Evolutionary conservation across 108 stramenopile species (phyloP), one percentile per base, ranked within the genome.

Genomic region (Cylindrotheca fusiformis): DNA sequence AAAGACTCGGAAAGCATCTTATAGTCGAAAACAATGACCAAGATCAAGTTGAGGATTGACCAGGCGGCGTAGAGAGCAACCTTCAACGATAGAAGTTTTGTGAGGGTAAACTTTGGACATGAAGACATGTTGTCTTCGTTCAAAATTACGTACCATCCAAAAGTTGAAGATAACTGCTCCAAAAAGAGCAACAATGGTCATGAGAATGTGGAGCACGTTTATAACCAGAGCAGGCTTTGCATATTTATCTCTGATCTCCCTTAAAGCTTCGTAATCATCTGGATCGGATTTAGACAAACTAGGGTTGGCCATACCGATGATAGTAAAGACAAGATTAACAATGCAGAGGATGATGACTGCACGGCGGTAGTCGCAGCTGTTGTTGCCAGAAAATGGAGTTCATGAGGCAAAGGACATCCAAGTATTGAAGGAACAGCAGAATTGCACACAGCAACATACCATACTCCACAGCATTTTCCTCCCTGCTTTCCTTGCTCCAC

Each of bases 291-390:
- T 27, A 24, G 5, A 22, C 10, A 41, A 14, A 10, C 10, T 14
- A 41, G 36, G 36, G 19, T 22, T 31, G 22, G 28, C 30, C 0
- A 67, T 17, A 0, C 46, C 4, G 23, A 70, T 47, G 47, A 70
- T 29, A 32, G 23, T n/a, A 0, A 20, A 30, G 48, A 58, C 5
- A 47, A 41, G 36, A 12, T 24, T 25, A 45, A 70, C 48, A 49
- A 70, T 68, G 44, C 32, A 33, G 3, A 70, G 10, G 44, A 76
- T 47, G 30, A 76, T 76, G 2, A 76, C 75, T 20, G 75, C 75
- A 14, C 75, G 63, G 20, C 75, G 75, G 22, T 70, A 60, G 48
- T 76, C 75, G 36, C 66, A 76, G 58, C 75, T 69, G 14, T 14
- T 6, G 36, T 41, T 10, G 36, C 10, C 14, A 14, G 36, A 10